Percentiles rank a stretch among this genome's conserved stretches.
phyloP scores from a whole-genome alignment of 306 rosid species.

The Vigna hirtella region DNA sequence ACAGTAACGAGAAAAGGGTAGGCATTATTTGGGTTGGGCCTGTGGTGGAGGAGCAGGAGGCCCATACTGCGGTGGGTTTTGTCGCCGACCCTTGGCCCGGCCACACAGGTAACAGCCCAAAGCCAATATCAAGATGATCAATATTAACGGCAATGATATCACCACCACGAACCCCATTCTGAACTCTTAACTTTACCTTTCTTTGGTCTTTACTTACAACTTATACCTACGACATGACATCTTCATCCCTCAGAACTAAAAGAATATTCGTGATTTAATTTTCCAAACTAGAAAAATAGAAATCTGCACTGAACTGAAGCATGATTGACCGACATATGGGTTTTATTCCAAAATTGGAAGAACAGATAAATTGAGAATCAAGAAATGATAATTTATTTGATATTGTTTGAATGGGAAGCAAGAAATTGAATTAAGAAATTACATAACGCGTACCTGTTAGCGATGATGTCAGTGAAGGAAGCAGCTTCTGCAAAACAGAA shows the following conservation, averaged over 20 bases:
- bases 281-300: background rate
- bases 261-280: background rate
- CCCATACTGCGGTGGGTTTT: constrained; percentile 49
- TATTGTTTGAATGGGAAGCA: background rate
- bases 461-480: constrained; percentile 16
- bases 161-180: constrained; percentile 54
- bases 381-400: background rate
- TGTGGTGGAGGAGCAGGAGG: constrained; percentile 59
- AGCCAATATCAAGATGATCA: constrained; percentile 60
- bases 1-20: background rate
- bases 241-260: constrained; percentile 22
- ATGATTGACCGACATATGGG: background rate
- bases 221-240: constrained; percentile 6
- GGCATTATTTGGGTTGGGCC: constrained; percentile 33
- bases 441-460: constrained; percentile 34
- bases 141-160: constrained; percentile 58
- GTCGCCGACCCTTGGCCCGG: constrained; percentile 48
- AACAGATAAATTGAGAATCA: background rate
- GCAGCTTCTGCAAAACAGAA: constrained; percentile 7
- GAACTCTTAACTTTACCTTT: background rate
- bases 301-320: background rate
- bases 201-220: background rate
- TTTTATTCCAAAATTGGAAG: background rate
- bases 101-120: constrained; percentile 63
- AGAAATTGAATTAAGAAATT: background rate